Evolutionary conservation across 163 green algal genomes (phyloP), one percentile per base, ranked within the genome.

Genomic region (Botryococcus braunii): DNA sequence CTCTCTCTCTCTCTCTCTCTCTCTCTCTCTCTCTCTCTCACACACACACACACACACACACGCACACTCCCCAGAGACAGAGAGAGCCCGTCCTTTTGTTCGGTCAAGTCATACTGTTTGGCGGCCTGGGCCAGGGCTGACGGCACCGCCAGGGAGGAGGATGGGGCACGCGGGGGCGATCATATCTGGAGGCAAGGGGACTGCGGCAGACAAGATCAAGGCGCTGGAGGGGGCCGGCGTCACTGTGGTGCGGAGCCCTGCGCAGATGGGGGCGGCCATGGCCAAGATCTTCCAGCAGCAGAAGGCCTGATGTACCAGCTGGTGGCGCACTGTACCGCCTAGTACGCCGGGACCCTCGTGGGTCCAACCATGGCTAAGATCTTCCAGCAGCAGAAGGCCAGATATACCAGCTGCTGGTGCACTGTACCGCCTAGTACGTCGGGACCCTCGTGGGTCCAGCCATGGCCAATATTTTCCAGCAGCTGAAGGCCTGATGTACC

Each of bases 101-200:
- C n/a, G n/a, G n/a, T n/a, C n/a, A n/a, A n/a, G n/a, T n/a, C n/a
- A n/a, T n/a, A n/a, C n/a, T n/a, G n/a, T n/a, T n/a, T n/a, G n/a
- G n/a, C n/a, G n/a, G 21, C 46, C 21, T 31, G 23, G 8, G 75
- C 72, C 85, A 83, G 94, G 94, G 17, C 78, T 98, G 59, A 99
- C 94, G 5, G 94, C 94, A 1, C 94, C 94, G 3, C 94, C 94
- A 0, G 94, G 94, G 0, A 82, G 95, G 31, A 86, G 94, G 48
- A 99, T 99, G 94, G 94, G 94, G 11, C 94, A 99, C 76, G 94
- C 94, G 0, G 92, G 93, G 57, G 93, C 93, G 39, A 98, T 98
- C 80, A 97, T 98, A 66, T 86, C 84, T 27, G 94, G 94, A 2
- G 95, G 95, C 73, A 99, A 99, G 79, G 94, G 94, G 56, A 95